Base-by-base conservation (phyloP, 768 basidiomycete species). In the Termitomyces sp. region DNA sequence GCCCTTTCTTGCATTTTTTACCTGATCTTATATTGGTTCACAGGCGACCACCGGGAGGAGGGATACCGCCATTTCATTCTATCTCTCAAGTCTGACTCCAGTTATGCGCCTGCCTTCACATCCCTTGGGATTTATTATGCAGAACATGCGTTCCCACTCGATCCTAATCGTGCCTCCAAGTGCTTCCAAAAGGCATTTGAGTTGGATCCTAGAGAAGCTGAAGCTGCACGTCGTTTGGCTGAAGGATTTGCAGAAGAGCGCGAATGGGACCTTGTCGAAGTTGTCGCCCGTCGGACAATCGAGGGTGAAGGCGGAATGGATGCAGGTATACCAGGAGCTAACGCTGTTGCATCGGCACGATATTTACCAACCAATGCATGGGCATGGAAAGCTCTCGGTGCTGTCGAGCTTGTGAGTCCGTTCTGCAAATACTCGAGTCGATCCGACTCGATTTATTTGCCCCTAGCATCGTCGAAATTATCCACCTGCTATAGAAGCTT, bases 101-200 rank as follows among this genome's bases (percentile, higher is more conserved):
- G 81, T 9, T 97, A 87, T 68, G 94, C 96, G 0, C 89, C 97
- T 1, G 87, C 97, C 0, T 98, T 93, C 69, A 96, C 96, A 3
- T 93, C 93, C 1, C 82, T 99, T 2, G 97, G 97, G 7, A 75
- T 92, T 47, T 94, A 94, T 72, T 98, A 98, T 70, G 72, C 81
- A 20, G 88, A 94, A 42, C 77, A 74, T 57, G 74, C 81, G 4
- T 72, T 76, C 12, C 92, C 93, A 0, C 83, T 87, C 0, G 95
- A 98, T 70, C 86, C 84, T 24, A 82, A 83, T 6, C 85, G 95
- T 37, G 90, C 96, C 0, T 88, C 91, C 3, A 95, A 94, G 68
- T 98, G 96, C 68, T 98, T 96, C 71, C 94, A 98, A 65, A 98
- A 96, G 66, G 97, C 96, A 0, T 98, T 99, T 64, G 97, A 98